Base-by-base conservation (phyloP, 1,284 basidiomycete species). In the Pascua sp. region DNA sequence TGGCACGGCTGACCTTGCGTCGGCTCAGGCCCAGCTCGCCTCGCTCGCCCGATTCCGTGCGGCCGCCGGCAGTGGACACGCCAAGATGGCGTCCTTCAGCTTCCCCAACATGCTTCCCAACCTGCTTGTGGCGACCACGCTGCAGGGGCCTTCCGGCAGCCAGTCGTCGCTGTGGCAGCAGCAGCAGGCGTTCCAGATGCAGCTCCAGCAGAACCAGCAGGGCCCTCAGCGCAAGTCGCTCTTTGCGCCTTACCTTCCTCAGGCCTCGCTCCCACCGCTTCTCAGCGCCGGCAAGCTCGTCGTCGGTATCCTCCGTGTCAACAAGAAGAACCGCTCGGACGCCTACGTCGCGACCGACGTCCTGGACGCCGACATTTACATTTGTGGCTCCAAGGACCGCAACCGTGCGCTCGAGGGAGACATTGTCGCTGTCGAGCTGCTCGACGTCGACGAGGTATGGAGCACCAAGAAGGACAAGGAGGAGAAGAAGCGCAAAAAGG, bases 401-500 rank as follows among this genome's bases (percentile, higher is more conserved):
- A 99, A 99, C 76, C 88, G 96, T 67, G 96, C 96, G 39, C 83
- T 99, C 44, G 96, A 98, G 75, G 96, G 96, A 42, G 96, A 99
- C 74, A 93, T 98, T 57, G 96, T 99, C 57, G 96, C 96, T 32
- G 91, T 99, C 42, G 96, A 99, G 77, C 84, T 99, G 46, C 84
- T 99, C 58, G 95, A 99, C 66, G 95, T 95, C 24, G 92, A 96
- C 70, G 93, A 96, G 78, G 95, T 98, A 9, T 98, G 96, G 96
- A 87, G 88, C 17, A 96, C 94, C 13, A 99, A 99, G 83, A 98
- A 98, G 80, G 96, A 98, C 80, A 99, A 99, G 81, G 95, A 98
- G 77, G 96, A 98, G 81, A 99, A 99, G 86, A 97, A 97, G 82
- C 84, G 92, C 71, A 96, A 96, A 80, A 99, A 99, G 84, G 96